Evolutionary conservation across 2,329 filamentous ascomycete genomes (phyloP).

Genomic region (Aspergillus pseudoviridinutans): DNA sequence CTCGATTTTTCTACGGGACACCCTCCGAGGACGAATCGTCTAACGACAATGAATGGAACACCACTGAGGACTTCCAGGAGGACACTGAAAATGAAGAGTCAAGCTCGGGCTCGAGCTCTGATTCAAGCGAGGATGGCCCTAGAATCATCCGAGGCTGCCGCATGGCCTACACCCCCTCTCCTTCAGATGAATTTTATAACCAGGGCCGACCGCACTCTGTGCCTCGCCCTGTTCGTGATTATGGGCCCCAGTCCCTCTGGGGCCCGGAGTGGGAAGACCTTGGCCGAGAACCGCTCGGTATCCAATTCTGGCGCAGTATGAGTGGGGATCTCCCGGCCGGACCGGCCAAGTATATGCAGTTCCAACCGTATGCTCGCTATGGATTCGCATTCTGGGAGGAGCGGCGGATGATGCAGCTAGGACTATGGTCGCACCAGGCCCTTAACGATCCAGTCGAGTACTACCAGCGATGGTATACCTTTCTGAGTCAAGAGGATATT

Average conservation of each 20-base stretch:
- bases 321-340: not conserved
- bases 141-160: no score
- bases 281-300: not conserved
- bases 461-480: not conserved
- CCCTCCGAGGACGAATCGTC: not conserved
- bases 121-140: not conserved
- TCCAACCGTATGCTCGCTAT: not conserved
- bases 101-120: not conserved
- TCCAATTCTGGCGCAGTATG: not conserved
- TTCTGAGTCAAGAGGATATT: not conserved
- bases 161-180: no score
- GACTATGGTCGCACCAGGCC: not conserved
- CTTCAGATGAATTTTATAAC: no score
- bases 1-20: not conserved
- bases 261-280: not conserved
- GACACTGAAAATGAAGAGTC: not conserved
- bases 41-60: not conserved
- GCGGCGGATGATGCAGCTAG: not conserved
- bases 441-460: not conserved
- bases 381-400: slow-evolving; percentile 2
- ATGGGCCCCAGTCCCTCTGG: not conserved
- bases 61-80: not conserved
- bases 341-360: not conserved
- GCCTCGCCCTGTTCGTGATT: not conserved
- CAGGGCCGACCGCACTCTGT: not conserved